Evolutionary conservation across 1,284 basidiomycete species (phyloP).

Genomic region (Inonotus hispidus): DNA sequence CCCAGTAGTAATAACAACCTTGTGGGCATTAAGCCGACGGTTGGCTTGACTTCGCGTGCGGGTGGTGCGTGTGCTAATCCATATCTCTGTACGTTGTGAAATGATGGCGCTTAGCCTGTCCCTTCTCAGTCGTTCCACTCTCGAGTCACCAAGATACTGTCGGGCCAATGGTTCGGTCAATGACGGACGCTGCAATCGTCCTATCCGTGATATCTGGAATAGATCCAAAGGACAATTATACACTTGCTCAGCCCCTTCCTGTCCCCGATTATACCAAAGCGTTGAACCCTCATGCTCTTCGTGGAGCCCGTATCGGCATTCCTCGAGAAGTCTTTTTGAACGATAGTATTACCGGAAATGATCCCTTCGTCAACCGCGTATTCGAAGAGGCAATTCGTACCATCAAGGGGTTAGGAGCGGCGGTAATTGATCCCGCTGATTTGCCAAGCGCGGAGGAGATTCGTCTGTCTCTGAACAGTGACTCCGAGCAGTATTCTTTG

Average conservation of each 20-base stretch:
- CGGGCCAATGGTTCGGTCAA: slow-evolving; percentile 54
- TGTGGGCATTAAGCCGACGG: slow-evolving; percentile 56
- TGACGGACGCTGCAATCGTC: slow-evolving; percentile 55
- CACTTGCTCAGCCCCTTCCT: slow-evolving; percentile 45
- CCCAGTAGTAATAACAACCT: slow-evolving; percentile 49
- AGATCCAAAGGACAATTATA: slow-evolving; percentile 57
- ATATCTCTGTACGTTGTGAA: too few relatives aligned
- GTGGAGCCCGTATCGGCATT: slow-evolving; percentile 57
- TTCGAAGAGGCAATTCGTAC: slow-evolving; percentile 47
- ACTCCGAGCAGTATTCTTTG: too few relatives aligned
- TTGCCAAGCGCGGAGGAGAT: slow-evolving; percentile 53
- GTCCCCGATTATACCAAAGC: slow-evolving; percentile 54
- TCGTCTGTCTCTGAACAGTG: too few relatives aligned
- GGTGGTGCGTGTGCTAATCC: slow-evolving; percentile 36
- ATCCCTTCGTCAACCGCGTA: slow-evolving; percentile 38
- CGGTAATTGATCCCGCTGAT: slow-evolving; percentile 57
- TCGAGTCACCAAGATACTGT: slow-evolving; percentile 60
- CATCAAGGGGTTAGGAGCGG: slow-evolving; percentile 49
- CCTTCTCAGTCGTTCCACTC: slow-evolving; percentile 47
- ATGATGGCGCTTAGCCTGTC: not conserved
- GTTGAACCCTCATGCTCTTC: slow-evolving; percentile 42
- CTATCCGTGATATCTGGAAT: slow-evolving; percentile 55
- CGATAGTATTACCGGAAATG: slow-evolving; percentile 36
- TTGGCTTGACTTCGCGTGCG: slow-evolving; percentile 57
- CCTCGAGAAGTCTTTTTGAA: slow-evolving; percentile 43